phyloP scores from a whole-genome alignment of 2,329 filamentous ascomycete species.

The Fusarium sp. region DNA sequence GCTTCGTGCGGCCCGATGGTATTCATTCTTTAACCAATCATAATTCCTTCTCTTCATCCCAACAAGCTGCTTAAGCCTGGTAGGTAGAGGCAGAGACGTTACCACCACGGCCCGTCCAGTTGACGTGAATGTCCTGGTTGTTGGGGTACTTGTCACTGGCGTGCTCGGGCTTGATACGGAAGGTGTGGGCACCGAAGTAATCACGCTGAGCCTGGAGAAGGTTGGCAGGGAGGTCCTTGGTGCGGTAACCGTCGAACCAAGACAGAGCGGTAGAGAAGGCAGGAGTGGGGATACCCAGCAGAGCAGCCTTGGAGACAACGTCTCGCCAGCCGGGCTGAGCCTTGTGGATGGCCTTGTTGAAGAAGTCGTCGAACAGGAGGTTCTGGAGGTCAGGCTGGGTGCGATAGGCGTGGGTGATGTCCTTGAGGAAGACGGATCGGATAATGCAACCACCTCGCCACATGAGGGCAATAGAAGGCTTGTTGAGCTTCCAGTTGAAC shows the following conservation, averaged over 20 bases:
- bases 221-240: constrained; percentile 97
- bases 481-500: constrained; percentile 99
- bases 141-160: constrained; percentile 84
- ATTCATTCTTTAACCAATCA: constrained; percentile 35
- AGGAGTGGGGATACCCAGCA: constrained; percentile 95
- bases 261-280: constrained; percentile 96
- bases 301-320: constrained; percentile 89
- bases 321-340: constrained; percentile 94
- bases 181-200: constrained; percentile 97
- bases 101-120: constrained; percentile 99
- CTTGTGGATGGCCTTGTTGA: constrained; percentile 98
- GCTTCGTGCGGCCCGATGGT: constrained; percentile 36
- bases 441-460: constrained; percentile 99
- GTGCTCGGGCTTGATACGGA: constrained; percentile 85
- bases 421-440: constrained; percentile 99
- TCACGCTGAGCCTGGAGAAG: constrained; percentile 98
- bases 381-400: constrained; percentile 95
- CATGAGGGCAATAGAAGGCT: constrained; percentile 99
- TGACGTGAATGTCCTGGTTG: constrained; percentile 95
- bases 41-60: constrained; percentile 25
- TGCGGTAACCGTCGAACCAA: constrained; percentile 99
- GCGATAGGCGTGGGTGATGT: constrained; percentile 98
- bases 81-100: constrained; percentile 98
- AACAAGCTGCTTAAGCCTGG: constrained; percentile 76
- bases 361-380: constrained; percentile 98